These are phyloP conservation scores for Pythium insidiosum DNA, from an alignment of 352 stramenopile genomes.

Conservation along the genomic window DNA sequence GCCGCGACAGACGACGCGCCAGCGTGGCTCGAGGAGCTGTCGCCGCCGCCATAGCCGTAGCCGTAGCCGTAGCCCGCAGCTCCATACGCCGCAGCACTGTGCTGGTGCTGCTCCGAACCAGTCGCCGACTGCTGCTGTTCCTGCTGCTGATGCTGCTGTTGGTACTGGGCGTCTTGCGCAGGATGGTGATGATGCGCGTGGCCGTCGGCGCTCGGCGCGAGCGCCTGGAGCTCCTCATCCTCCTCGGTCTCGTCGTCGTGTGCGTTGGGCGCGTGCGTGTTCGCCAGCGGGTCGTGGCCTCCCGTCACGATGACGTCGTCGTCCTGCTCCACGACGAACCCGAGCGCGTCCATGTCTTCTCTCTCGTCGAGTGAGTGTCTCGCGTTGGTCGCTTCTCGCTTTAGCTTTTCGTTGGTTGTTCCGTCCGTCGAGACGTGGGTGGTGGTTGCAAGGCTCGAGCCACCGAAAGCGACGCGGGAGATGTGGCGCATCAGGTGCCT, in stretches of 20 bases:
- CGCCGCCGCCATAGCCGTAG: not conserved
- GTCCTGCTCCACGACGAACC: constrained; percentile 77
- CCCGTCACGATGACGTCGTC: constrained; percentile 30
- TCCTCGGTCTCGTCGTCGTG: constrained; percentile 25
- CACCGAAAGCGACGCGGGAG: no score
- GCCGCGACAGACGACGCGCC: not conserved
- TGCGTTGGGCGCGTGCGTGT: constrained; percentile 12
- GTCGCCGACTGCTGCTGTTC: constrained; percentile 38
- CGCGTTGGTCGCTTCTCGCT: no score
- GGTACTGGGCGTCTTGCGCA: no score
- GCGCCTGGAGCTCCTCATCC: constrained; percentile 59
- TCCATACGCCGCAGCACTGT: constrained; percentile 22
- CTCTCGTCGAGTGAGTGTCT: no score
- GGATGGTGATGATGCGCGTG: constrained; percentile 11
- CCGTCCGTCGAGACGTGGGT: no score
- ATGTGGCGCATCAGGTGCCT: no score
- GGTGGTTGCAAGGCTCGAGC: no score
- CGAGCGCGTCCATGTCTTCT: no score
- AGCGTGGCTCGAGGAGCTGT: not conserved
- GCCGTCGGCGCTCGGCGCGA: constrained; percentile 55
- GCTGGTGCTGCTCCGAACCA: constrained; percentile 13
- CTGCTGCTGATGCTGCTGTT: constrained; percentile 22
- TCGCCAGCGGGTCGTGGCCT: not conserved
- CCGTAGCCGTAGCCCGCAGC: constrained; percentile 15
- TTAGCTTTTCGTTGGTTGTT: no score